Evolutionary conservation across 805 yeast genomes (phyloP).

Genomic region (Hanseniaspora pseudoguilliermondii): DNA sequence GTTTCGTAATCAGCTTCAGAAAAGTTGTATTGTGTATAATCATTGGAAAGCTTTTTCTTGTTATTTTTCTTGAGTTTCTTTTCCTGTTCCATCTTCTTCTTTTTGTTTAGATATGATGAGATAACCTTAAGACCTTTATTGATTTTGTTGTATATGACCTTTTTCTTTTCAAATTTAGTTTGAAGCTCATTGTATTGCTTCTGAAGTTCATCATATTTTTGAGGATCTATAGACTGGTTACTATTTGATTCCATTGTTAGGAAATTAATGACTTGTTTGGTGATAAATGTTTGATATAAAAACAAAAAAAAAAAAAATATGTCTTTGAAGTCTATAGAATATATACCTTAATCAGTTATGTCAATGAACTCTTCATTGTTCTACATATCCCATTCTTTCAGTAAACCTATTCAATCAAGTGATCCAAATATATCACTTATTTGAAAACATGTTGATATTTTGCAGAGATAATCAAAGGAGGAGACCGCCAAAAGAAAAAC

Average conservation of each 20-base stretch:
- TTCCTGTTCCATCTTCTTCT: conserved; percentile 9
- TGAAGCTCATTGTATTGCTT: conserved; percentile 3
- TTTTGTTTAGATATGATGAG: conserved; percentile 11
- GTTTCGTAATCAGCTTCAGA: conserved; percentile 13
- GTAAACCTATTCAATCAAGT: no score
- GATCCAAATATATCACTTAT: no score
- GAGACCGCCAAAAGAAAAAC: no score
- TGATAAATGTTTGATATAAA: no score
- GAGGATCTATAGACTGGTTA: not conserved
- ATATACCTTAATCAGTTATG: no score
- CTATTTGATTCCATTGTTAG: not conserved
- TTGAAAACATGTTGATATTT: no score
- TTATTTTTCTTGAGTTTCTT: not conserved
- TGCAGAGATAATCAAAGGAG: no score
- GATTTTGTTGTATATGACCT: conserved; percentile 10
- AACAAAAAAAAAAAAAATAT: no score
- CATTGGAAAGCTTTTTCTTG: not conserved
- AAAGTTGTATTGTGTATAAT: conserved; percentile 9
- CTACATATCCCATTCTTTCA: no score
- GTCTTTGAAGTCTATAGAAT: no score
- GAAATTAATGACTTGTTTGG: no score
- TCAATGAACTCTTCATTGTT: no score
- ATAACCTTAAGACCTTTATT: conserved; percentile 10
- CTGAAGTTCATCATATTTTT: conserved; percentile 3
- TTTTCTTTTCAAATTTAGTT: conserved; percentile 7